Evolutionary conservation across 2,329 filamentous ascomycete species (phyloP).

Genomic region (Cladobotryum mycophilum): DNA sequence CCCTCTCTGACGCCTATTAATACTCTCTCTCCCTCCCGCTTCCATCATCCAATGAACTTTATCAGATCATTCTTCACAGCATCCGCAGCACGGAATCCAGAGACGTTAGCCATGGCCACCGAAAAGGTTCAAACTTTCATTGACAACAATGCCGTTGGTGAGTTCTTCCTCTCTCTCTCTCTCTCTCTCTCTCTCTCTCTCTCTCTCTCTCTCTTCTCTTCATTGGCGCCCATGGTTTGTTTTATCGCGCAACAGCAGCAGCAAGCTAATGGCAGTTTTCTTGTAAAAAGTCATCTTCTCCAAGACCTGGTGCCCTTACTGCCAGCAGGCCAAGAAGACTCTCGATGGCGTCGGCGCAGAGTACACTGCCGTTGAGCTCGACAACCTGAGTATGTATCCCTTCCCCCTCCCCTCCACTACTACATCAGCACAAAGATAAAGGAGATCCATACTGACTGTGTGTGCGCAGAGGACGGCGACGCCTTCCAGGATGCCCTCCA

Average conservation of each 20-base stretch:
- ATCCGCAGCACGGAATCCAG: conserved; percentile 47
- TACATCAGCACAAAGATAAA: no score
- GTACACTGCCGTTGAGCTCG: conserved; percentile 72
- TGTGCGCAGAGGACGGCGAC: conserved; percentile 76
- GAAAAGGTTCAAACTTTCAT: conserved; percentile 81
- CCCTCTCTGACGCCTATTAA: conserved; percentile 10
- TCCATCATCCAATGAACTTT: conserved; percentile 51
- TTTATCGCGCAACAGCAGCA: not conserved
- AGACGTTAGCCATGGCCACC: conserved; percentile 76
- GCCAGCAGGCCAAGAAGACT: conserved; percentile 68
- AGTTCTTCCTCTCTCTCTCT: conserved; percentile 22
- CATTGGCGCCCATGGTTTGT: not conserved
- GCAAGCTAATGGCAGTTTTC: not conserved
- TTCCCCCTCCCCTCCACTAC: no score
- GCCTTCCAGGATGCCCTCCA: conserved; percentile 78
- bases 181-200: not conserved
- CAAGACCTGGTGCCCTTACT: conserved; percentile 96
- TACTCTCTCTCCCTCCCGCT: conserved; percentile 25
- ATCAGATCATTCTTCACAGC: conserved; percentile 64
- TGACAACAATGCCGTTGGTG: conserved; percentile 80
- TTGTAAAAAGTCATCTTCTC: conserved; percentile 86
- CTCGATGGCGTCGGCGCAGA: conserved; percentile 66
- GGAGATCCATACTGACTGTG: no score
- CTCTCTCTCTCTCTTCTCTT: conserved; percentile 3
- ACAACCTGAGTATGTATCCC: conserved; percentile 76